phyloP scores from a whole-genome alignment of 331 rosid species.

The Dryas integrifolia region DNA sequence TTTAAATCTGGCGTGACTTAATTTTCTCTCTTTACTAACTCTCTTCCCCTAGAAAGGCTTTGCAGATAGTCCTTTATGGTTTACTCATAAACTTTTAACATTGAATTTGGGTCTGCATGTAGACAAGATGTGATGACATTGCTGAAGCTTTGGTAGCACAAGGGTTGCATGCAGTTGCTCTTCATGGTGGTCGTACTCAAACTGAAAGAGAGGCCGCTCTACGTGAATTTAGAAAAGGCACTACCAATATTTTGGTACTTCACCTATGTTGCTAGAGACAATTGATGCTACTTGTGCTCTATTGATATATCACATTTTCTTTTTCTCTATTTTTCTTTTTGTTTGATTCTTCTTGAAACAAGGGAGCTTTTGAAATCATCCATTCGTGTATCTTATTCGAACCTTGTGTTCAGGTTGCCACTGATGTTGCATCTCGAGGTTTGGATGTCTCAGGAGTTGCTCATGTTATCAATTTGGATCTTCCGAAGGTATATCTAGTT shows the following conservation, averaged over 20 bases:
- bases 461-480: conserved; percentile 82
- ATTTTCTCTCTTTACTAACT: not conserved
- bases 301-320: not conserved
- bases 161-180: conserved; percentile 80
- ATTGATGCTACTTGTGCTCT: not conserved
- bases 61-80: not conserved
- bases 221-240: conserved; percentile 66
- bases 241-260: conserved; percentile 72
- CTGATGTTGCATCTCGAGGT: conserved; percentile 91
- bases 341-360: conserved; percentile 3
- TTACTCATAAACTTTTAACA: not conserved
- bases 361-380: not conserved
- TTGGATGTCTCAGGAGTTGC: conserved; percentile 92
- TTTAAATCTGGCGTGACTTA: not conserved
- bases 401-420: conserved; percentile 61
- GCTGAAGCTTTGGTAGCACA: conserved; percentile 79
- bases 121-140: conserved; percentile 82
- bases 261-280: not conserved
- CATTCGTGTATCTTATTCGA: conserved; percentile 15
- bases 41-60: not conserved
- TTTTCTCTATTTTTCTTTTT: not conserved
- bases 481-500: conserved; percentile 67
- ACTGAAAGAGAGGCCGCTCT: conserved; percentile 81
- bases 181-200: conserved; percentile 90
- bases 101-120: conserved; percentile 30